phyloP scores from a whole-genome alignment of 768 basidiomycete genomes.

The Russula olivacea region DNA sequence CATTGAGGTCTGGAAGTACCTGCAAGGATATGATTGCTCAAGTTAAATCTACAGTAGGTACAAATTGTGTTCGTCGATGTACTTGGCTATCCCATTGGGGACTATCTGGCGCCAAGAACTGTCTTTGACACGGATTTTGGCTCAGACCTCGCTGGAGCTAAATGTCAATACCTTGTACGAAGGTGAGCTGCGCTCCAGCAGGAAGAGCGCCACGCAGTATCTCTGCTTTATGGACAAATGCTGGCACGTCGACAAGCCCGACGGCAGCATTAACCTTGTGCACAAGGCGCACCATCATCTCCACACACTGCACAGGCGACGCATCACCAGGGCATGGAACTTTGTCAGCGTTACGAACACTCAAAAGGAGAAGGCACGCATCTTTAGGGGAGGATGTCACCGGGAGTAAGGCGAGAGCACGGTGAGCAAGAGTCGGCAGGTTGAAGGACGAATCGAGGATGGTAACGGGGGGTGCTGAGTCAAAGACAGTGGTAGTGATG shows the following conservation, averaged over 20 bases:
- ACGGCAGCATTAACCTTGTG: slow-evolving; percentile 56
- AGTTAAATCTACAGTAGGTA: slow-evolving; percentile 32
- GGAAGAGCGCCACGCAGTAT: slow-evolving; percentile 49
- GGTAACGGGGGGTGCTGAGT: slow-evolving; percentile 44
- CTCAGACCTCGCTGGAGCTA: slow-evolving; percentile 68
- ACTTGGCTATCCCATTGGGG: slow-evolving; percentile 42
- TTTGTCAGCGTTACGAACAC: slow-evolving; percentile 87
- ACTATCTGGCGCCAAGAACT: slow-evolving; percentile 45
- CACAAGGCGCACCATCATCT: slow-evolving; percentile 79
- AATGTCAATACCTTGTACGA: slow-evolving; percentile 74
- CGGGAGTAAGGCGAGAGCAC: slow-evolving; percentile 52
- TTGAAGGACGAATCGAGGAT: slow-evolving; percentile 93
- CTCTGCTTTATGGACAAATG: slow-evolving; percentile 77
- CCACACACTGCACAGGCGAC: slow-evolving; percentile 66
- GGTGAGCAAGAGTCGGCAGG: slow-evolving; percentile 82
- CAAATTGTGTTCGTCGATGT: slow-evolving; percentile 44
- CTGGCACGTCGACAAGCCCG: slow-evolving; percentile 80
- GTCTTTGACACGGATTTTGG: slow-evolving; percentile 35
- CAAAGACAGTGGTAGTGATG: background rate
- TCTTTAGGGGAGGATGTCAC: slow-evolving; percentile 42
- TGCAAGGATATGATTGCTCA: background rate
- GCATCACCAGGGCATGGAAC: slow-evolving; percentile 62
- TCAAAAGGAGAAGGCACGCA: slow-evolving; percentile 72
- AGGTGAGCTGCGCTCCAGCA: slow-evolving; percentile 48
- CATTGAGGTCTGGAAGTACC: background rate